Percentiles rank a stretch among this genome's conserved stretches.
phyloP scores from a whole-genome alignment of 2,329 filamentous ascomycete species.

The Chaetomium globosum region DNA sequence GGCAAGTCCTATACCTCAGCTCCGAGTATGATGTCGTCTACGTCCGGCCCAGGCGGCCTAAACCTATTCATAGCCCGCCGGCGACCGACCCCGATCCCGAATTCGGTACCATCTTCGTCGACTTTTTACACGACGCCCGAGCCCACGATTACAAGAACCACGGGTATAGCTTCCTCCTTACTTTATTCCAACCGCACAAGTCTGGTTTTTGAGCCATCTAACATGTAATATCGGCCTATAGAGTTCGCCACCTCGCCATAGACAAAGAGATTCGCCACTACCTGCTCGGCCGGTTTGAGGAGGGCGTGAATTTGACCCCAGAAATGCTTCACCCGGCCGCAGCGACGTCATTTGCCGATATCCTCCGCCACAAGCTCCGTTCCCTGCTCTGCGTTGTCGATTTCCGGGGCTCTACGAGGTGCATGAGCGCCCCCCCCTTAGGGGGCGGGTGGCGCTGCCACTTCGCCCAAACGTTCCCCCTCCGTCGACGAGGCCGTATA shows the following conservation, averaged over 20 bases:
- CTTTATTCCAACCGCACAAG: not conserved
- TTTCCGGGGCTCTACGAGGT: not conserved
- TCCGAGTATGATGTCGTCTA: constrained; percentile 10
- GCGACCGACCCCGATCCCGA: not conserved
- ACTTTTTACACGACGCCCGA: constrained; percentile 14
- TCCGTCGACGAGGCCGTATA: not conserved
- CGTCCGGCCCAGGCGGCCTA: not conserved
- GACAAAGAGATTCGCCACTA: not conserved
- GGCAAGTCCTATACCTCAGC: constrained; percentile 8
- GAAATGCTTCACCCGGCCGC: not conserved
- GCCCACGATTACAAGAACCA: constrained; percentile 9
- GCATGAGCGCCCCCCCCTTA: not conserved
- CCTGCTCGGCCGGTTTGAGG: not conserved
- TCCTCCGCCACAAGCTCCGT: constrained; percentile 3
- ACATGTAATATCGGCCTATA: not conserved
- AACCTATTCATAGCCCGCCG: not conserved
- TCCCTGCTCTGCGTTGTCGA: not conserved
- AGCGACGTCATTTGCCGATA: constrained; percentile 7
- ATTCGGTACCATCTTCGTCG: not conserved
- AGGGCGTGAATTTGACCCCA: not conserved
- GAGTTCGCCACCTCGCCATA: not conserved
- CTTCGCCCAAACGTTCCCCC: constrained; percentile 16
- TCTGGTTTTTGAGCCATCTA: not conserved
- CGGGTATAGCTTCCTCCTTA: constrained; percentile 2
- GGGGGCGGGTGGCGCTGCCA: not conserved